These are phyloP conservation scores for Dimargaris verticillata DNA, from an alignment of 192 early-diverging fungal genomes.

Conservation along the genomic window DNA sequence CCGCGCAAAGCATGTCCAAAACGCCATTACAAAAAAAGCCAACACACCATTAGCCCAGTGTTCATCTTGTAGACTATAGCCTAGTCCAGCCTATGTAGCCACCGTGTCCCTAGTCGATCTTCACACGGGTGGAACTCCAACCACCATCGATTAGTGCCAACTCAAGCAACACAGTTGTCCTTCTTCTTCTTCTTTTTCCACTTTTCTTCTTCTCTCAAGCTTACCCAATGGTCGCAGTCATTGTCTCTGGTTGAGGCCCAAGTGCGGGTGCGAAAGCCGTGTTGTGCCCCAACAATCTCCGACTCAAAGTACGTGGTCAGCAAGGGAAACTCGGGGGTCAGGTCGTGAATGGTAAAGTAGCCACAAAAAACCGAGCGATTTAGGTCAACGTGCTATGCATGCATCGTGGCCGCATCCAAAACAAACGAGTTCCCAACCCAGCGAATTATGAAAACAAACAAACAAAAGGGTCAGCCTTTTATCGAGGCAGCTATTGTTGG, in stretches of 20 bases:
- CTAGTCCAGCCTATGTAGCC: too few relatives aligned
- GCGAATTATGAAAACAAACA: background rate
- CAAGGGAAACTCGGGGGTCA: constrained; percentile 49
- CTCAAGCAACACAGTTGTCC: too few relatives aligned
- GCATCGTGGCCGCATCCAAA: constrained; percentile 9
- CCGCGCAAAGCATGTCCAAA: too few relatives aligned
- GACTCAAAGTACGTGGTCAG: constrained; percentile 64
- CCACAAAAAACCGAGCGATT: constrained; percentile 47
- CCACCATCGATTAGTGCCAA: too few relatives aligned
- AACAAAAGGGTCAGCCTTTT: background rate
- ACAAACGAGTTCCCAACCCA: background rate
- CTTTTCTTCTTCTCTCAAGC: background rate
- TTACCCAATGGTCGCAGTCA: constrained; percentile 53
- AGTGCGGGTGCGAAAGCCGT: constrained; percentile 53
- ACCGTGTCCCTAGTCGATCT: too few relatives aligned
- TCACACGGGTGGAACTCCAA: too few relatives aligned
- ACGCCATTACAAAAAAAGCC: too few relatives aligned
- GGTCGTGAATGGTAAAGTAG: constrained; percentile 54
- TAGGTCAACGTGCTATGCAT: constrained; percentile 41
- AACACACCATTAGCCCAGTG: too few relatives aligned
- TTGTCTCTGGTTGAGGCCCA: constrained; percentile 57
- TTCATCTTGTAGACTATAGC: too few relatives aligned
- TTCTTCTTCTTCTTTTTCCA: too few relatives aligned
- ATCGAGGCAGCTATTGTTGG: background rate
- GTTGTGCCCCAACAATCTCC: constrained; percentile 45